Conservation (phyloP, 768 basidiomycete species). For the Neoboletus magnificus region DNA sequence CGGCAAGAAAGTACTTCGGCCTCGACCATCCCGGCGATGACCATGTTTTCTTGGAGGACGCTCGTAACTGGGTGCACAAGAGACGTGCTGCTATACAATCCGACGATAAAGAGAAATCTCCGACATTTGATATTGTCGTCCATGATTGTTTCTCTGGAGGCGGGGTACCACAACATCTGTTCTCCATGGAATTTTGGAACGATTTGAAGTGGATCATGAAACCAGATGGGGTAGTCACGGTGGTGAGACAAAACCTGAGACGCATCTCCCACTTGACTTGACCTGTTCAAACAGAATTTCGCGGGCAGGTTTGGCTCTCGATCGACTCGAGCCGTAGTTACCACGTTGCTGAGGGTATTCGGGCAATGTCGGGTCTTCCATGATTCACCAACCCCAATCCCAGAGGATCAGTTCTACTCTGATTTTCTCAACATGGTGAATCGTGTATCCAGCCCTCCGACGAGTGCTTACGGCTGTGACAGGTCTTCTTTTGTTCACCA, state of each 20-base stretch:
- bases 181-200: slow-evolving; percentile 80
- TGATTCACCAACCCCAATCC: slow-evolving; percentile 50
- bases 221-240: slow-evolving; percentile 71
- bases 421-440: slow-evolving; percentile 75
- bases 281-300: slow-evolving; percentile 59
- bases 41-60: slow-evolving; percentile 75
- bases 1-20: slow-evolving; percentile 76
- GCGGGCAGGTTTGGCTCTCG: slow-evolving; percentile 66
- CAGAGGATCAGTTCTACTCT: slow-evolving; percentile 44
- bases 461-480: slow-evolving; percentile 4
- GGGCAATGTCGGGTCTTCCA: slow-evolving; percentile 80
- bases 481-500: slow-evolving; percentile 84
- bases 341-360: slow-evolving; percentile 72
- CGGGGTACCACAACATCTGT: slow-evolving; percentile 81
- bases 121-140: slow-evolving; percentile 63
- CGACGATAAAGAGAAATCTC: not conserved
- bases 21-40: slow-evolving; percentile 60
- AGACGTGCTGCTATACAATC: slow-evolving; percentile 34
- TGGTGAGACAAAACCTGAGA: slow-evolving; percentile 49
- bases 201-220: slow-evolving; percentile 62
- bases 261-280: not conserved
- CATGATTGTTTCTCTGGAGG: slow-evolving; percentile 97
- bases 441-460: slow-evolving; percentile 2
- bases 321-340: slow-evolving; percentile 61
- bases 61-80: slow-evolving; percentile 59